Evolutionary conservation across 768 basidiomycete species (phyloP).

Genomic region (Candolleomyces eurysporus): DNA sequence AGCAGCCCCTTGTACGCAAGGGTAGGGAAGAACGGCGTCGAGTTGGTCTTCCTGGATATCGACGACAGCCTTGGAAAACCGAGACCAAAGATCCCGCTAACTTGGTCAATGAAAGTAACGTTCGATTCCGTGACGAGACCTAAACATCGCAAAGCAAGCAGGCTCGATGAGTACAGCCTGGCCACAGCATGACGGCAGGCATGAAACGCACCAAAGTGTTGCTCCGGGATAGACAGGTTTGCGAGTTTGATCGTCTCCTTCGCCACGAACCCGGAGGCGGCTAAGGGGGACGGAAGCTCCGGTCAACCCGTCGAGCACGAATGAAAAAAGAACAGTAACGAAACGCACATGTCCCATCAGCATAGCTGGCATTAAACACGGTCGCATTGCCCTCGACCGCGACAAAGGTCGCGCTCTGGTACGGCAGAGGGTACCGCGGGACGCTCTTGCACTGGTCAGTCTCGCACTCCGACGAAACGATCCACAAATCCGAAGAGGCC

Average conservation of each 20-base stretch:
- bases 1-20: conserved; percentile 63
- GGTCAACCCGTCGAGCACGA: too few species aligned
- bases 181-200: neutral
- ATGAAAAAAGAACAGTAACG: too few species aligned
- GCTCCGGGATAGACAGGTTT: conserved; percentile 58
- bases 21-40: conserved; percentile 63
- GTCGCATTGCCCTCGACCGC: conserved; percentile 62
- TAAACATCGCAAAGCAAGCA: conserved; percentile 28
- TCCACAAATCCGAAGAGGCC: conserved; percentile 71
- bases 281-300: conserved; percentile 33
- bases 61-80: conserved; percentile 74
- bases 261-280: conserved; percentile 67
- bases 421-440: conserved; percentile 71
- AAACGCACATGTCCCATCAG: conserved; percentile 70
- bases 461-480: conserved; percentile 61
- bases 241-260: conserved; percentile 58
- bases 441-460: conserved; percentile 52
- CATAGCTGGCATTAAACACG: conserved; percentile 56
- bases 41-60: conserved; percentile 48
- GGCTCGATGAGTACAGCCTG: conserved; percentile 2
- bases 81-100: conserved; percentile 73
- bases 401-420: conserved; percentile 63
- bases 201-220: conserved; percentile 59
- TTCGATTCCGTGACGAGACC: conserved; percentile 63
- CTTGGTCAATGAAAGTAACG: conserved; percentile 57